phyloP scores from a whole-genome alignment of 2,329 filamentous ascomycete genomes.

The Thelonectria rubi region DNA sequence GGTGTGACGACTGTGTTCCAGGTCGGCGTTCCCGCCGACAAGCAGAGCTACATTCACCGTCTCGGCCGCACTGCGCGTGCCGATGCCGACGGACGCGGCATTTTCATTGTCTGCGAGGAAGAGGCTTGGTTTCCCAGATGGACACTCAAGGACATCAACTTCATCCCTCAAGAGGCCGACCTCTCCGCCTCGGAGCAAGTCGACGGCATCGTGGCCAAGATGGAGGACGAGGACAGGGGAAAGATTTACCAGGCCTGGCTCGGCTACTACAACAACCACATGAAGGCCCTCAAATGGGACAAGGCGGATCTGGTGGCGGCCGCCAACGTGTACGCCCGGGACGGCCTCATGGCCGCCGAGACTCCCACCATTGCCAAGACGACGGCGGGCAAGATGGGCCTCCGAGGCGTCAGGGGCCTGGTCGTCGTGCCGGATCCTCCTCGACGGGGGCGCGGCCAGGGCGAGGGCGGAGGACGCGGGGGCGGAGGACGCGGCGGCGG shows the following conservation, averaged over 20 bases:
- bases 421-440: slow-evolving; percentile 56
- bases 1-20: slow-evolving; percentile 74
- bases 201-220: slow-evolving; percentile 47
- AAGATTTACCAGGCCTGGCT: slow-evolving; percentile 67
- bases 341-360: slow-evolving; percentile 57
- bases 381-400: slow-evolving; percentile 65
- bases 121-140: slow-evolving; percentile 62
- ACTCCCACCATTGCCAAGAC: slow-evolving; percentile 58
- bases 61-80: slow-evolving; percentile 73
- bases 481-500: slow-evolving; percentile 13
- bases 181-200: slow-evolving; percentile 55
- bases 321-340: slow-evolving; percentile 60
- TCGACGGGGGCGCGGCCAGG: slow-evolving; percentile 34
- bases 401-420: slow-evolving; percentile 61
- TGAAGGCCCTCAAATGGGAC: slow-evolving; percentile 56
- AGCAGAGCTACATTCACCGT: slow-evolving; percentile 73
- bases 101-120: slow-evolving; percentile 63
- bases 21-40: slow-evolving; percentile 65
- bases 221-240: slow-evolving; percentile 56
- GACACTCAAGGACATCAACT: slow-evolving; percentile 62
- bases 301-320: slow-evolving; percentile 57
- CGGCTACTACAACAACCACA: slow-evolving; percentile 63
- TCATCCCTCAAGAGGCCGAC: slow-evolving; percentile 57
- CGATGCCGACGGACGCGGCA: slow-evolving; percentile 70
- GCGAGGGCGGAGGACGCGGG: slow-evolving; percentile 40